Base-by-base conservation (phyloP, 2,329 filamentous ascomycete genomes). In the Neopestalotiopsis clavispora region DNA sequence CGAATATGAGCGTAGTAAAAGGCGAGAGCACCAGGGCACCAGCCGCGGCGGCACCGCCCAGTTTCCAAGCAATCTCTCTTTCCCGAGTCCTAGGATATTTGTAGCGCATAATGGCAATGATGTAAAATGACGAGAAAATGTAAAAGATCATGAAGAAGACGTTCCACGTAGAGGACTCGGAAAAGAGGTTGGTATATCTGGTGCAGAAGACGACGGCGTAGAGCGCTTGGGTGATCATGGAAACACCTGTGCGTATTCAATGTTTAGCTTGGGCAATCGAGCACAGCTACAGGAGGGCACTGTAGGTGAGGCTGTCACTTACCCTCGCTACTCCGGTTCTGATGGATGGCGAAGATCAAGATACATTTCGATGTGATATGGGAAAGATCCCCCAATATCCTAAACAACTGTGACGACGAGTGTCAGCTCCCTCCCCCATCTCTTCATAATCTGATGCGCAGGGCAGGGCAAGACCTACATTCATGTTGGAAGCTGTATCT, bases 11-110 rank as follows among this genome's bases (percentile, higher is more conserved):
- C 83, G 91, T 92, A 73, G 89, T 86, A 71, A 97, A 86, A 0
- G 94, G 94, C 10, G 94, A 91, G 38, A 92, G 77, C 13, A 92
- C 74, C 38, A 94, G 76, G 23, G 91, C 91, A 4, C 88, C 91
- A 13, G 82, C 85, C 2, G 95, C 81, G 66, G 91, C 91, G 72
- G 88, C 89, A 32, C 89, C 89, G 57, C 93, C 94, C 72, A 98
- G 84, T 82, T 95, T 97, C 95, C 95, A 98, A n/a, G 94, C 93
- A 75, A 94, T 89, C 83, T 98, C 95, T 66, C 91, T 87, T 82
- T 98, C 95, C 57, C 95, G 85, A n/a, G 95, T 97, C 42, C 95
- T 89, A 12, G 95, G 92, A 79, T 90, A 97, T 28, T 94, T 84
- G 81, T 91, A 92, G 80, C 94, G 92, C 94, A 98, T 98, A 71